phyloP scores from a whole-genome alignment of 208 protist genomes.

The Angomonas deanei region DNA sequence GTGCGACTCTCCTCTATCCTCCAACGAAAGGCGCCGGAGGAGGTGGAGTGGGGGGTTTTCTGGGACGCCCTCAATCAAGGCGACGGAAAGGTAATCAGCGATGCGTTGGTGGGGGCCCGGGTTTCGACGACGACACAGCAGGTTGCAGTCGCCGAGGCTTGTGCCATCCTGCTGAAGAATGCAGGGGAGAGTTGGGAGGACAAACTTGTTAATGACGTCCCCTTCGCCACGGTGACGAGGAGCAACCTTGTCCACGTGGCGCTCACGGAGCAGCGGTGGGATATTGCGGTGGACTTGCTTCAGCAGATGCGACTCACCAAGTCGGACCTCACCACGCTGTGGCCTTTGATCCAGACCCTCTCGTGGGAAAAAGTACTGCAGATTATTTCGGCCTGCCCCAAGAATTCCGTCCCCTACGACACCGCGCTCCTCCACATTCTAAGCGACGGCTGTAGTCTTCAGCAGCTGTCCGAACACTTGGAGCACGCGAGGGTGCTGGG shows the following conservation, averaged over 20 bases:
- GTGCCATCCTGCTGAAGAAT: slow-evolving; percentile 72
- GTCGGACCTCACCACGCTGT: slow-evolving; percentile 54
- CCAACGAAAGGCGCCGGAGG: slow-evolving; percentile 65
- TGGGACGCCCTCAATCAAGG: slow-evolving; percentile 83
- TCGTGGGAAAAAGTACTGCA: slow-evolving; percentile 76
- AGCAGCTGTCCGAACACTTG: slow-evolving; percentile 76
- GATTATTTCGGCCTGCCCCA: slow-evolving; percentile 81
- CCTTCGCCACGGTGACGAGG: slow-evolving; percentile 78
- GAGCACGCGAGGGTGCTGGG: slow-evolving; percentile 81
- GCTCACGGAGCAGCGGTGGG: slow-evolving; percentile 50
- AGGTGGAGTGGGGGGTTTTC: slow-evolving; percentile 85
- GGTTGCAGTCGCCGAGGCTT: slow-evolving; percentile 80
- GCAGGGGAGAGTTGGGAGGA: slow-evolving; percentile 70
- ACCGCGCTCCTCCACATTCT: slow-evolving; percentile 66
- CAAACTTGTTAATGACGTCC: slow-evolving; percentile 63
- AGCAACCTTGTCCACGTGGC: slow-evolving; percentile 74
- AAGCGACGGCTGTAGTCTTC: slow-evolving; percentile 67
- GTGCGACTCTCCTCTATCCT: slow-evolving; percentile 63
- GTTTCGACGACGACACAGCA: slow-evolving; percentile 41
- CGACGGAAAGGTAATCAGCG: slow-evolving; percentile 73
- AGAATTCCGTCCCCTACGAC: slow-evolving; percentile 77
- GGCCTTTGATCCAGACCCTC: slow-evolving; percentile 72
- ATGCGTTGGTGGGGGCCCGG: slow-evolving; percentile 46
- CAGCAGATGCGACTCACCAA: slow-evolving; percentile 52
- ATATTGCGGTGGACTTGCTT: slow-evolving; percentile 81